Percentiles rank a stretch among this genome's conserved stretches.
Conservation (phyloP, 129 eudicot genomes). For the Pulicaria dysenterica region DNA sequence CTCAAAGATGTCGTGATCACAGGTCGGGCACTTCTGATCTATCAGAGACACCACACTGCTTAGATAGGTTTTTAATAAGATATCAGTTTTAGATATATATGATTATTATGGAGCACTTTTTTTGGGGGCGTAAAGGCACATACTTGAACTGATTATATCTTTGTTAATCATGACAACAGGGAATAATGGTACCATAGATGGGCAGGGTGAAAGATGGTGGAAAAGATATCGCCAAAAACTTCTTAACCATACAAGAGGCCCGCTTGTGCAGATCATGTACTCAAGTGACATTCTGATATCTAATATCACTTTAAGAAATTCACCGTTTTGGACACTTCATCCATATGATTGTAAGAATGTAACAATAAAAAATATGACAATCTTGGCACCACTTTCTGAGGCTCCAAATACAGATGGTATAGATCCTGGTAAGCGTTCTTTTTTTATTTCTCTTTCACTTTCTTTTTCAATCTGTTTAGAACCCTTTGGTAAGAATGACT, state of each 20-base stretch:
- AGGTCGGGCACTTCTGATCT: slow-evolving; percentile 48
- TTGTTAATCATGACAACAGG: slow-evolving; percentile 51
- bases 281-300: slow-evolving; percentile 82
- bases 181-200: slow-evolving; percentile 89
- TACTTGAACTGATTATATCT: slow-evolving; percentile 28
- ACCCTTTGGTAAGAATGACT: not conserved
- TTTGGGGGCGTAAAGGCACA: not conserved
- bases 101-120: not conserved
- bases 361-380: slow-evolving; percentile 76
- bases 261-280: slow-evolving; percentile 96
- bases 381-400: slow-evolving; percentile 83
- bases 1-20: slow-evolving; percentile 92
- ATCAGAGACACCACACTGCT: not conserved
- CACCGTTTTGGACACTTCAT: slow-evolving; percentile 99
- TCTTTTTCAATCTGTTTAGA: not conserved
- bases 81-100: slow-evolving; percentile 2
- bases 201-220: slow-evolving; percentile 99
- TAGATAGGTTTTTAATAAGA: not conserved
- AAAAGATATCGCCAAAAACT: slow-evolving; percentile 69
- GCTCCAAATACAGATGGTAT: slow-evolving; percentile 99
- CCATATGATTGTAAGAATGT: slow-evolving; percentile 97
- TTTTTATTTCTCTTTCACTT: not conserved
- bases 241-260: slow-evolving; percentile 93
- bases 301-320: slow-evolving; percentile 84
- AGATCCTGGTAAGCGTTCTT: slow-evolving; percentile 78